Evolutionary conservation across 352 stramenopile species (phyloP), one percentile per base, ranked within the genome.

Genomic region (Phytophthora fragariae): DNA sequence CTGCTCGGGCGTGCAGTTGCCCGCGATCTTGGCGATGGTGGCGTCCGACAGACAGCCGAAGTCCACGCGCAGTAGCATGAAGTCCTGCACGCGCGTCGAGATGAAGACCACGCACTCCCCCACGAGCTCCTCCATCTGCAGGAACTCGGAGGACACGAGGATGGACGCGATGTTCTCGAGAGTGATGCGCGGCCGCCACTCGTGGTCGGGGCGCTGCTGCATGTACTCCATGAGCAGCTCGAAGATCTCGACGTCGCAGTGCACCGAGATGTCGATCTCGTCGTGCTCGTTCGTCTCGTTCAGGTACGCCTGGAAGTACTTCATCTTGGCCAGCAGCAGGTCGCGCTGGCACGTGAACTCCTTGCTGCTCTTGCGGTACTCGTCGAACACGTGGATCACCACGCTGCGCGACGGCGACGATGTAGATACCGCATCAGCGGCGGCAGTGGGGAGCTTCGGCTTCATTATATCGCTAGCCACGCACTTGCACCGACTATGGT

Each of bases 201-300:
- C 80, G 7, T 60, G 49, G 12, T 89, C 76, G 37, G 44, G 44
- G 14, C 62, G 74, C 44, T 85, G 66, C 29, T 97, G 86, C 72
- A 98, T 97, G 73, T 97, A 97, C 54, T 92, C 73, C 46, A 98
- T 87, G 24, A 98, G 82, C 79, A 93, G 95, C 76, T 97, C 92
- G 63, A 98, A 98, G 63, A 98, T 93, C 68, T 97, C 81, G 19
- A 98, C 87, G 76, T 98, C 93, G 69, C 92, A 98, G 68, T 98
- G 92, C 65, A 98, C 92, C 9, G 88, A 96, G 62, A 98, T 98
- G 77, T 98, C 92, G 69, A 98, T 95, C 75, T 98, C 92, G 59
- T 98, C 90, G 72, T 91, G 76, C 56, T 89, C 84, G 72, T 90
- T 92, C 50, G 81, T 77, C 52, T 91, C 83, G 69, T 88, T 92